Evolutionary conservation across 129 eudicot genomes (phyloP).

Genomic region (Flaveria bidentis): DNA sequence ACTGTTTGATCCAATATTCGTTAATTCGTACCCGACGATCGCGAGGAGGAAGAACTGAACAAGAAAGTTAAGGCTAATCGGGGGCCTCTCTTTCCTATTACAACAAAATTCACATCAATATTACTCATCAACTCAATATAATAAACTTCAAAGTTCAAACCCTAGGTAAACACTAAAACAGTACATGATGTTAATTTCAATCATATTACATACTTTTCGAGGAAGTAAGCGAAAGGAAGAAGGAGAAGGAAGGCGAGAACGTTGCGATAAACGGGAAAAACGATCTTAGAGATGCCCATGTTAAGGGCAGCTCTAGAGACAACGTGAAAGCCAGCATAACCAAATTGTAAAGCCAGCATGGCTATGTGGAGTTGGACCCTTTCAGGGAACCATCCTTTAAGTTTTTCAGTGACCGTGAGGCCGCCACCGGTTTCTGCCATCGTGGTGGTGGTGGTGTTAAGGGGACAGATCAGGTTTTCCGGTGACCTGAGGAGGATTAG

Average conservation of each 20-base stretch:
- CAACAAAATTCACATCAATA: slow-evolving; percentile 2
- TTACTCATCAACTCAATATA: neutral
- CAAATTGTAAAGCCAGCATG: slow-evolving; percentile 91
- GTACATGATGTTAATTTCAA: neutral
- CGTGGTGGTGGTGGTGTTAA: neutral
- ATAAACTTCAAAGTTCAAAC: too few relatives aligned
- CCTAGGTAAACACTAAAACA: neutral
- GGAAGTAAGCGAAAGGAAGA: slow-evolving; percentile 93
- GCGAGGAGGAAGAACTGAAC: slow-evolving; percentile 95
- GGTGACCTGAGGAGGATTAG: slow-evolving; percentile 18
- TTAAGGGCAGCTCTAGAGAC: slow-evolving; percentile 98
- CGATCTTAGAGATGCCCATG: slow-evolving; percentile 98
- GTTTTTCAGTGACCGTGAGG: slow-evolving; percentile 30
- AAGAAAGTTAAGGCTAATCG: slow-evolving; percentile 56
- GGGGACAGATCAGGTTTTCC: neutral
- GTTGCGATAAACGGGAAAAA: slow-evolving; percentile 89
- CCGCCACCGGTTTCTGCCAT: slow-evolving; percentile 67
- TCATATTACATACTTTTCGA: slow-evolving; percentile 68
- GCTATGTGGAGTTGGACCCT: slow-evolving; percentile 84
- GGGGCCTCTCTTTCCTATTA: slow-evolving; percentile 88
- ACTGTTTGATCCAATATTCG: slow-evolving; percentile 1
- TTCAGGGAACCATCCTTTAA: slow-evolving; percentile 79
- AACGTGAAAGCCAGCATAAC: slow-evolving; percentile 97
- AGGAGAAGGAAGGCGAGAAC: slow-evolving; percentile 82
- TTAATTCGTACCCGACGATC: slow-evolving; percentile 69